Evolutionary conservation across 495 filamentous ascomycete species (phyloP).

Genomic region (Glarea lozoyensis): DNA sequence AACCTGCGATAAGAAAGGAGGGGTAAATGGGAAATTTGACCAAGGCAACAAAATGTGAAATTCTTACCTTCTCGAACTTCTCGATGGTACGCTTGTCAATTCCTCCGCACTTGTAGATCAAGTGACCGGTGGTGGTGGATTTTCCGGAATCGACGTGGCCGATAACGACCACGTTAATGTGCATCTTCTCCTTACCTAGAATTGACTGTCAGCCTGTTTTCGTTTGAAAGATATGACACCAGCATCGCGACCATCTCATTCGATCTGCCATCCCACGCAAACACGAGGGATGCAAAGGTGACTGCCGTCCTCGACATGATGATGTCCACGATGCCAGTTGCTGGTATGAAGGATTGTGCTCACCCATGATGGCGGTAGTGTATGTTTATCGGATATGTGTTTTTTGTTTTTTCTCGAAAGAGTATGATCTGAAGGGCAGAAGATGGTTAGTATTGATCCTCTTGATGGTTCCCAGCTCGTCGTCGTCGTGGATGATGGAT

Average conservation of each 20-base stretch:
- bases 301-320: too few relatives aligned
- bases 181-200: slow-evolving; percentile 59
- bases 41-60: slow-evolving; percentile 4
- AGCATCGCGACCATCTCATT: too few relatives aligned
- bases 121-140: slow-evolving; percentile 94
- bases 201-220: too few relatives aligned
- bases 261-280: too few relatives aligned
- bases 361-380: slow-evolving; percentile 23
- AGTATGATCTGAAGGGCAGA: slow-evolving; percentile 16
- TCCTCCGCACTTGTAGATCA: slow-evolving; percentile 99
- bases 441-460: too few relatives aligned
- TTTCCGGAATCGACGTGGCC: slow-evolving; percentile 99
- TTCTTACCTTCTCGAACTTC: slow-evolving; percentile 98
- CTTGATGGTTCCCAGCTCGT: too few relatives aligned
- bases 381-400: slow-evolving; percentile 11
- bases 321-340: slow-evolving; percentile 4
- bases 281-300: too few relatives aligned
- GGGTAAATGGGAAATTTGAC: slow-evolving; percentile 12
- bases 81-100: slow-evolving; percentile 99
- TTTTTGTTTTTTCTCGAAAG: slow-evolving; percentile 13
- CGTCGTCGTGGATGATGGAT: too few relatives aligned
- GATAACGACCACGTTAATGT: slow-evolving; percentile 90
- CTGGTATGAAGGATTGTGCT: background rate
- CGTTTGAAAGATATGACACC: too few relatives aligned
- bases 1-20: slow-evolving; percentile 16